Conservation (phyloP, 176 grass and related monocot species). For the Hyparrhenia diplandra region DNA sequence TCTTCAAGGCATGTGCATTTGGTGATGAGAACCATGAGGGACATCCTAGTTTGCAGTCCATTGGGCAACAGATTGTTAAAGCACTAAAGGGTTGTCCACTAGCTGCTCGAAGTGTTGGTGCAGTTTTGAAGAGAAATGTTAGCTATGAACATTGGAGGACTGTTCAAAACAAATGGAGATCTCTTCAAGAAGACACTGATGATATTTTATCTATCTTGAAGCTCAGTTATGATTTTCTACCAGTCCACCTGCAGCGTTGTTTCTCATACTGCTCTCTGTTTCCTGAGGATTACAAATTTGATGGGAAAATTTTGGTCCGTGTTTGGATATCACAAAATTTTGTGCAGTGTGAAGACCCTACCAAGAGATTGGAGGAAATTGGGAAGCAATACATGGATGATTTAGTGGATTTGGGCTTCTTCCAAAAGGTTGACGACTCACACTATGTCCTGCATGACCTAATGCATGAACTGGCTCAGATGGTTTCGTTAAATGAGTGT, state of each 20-base stretch:
- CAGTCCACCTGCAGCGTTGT: background rate
- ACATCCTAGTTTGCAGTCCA: background rate
- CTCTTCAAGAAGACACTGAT: background rate
- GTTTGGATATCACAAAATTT: background rate
- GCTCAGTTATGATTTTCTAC: too few relatives aligned
- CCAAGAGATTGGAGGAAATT: background rate
- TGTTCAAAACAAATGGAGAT: background rate
- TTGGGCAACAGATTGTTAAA: background rate
- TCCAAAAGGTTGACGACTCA: background rate
- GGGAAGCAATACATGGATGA: too few relatives aligned
- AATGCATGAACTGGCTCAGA: background rate
- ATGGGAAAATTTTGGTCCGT: background rate
- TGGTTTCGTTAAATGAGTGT: background rate
- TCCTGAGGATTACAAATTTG: background rate
- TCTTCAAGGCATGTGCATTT: too few relatives aligned
- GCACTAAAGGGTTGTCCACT: constrained; percentile 7
- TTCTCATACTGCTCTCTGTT: background rate
- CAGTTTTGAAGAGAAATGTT: background rate
- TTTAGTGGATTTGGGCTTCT: too few relatives aligned
- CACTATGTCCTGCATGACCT: background rate
- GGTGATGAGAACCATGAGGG: too few relatives aligned
- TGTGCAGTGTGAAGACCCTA: background rate
- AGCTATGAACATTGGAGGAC: background rate
- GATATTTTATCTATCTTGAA: too few relatives aligned
- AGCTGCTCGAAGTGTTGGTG: constrained; percentile 18